Base-by-base conservation (phyloP, 192 early-diverging fungal species). In the Umbelopsis ramanniana region DNA sequence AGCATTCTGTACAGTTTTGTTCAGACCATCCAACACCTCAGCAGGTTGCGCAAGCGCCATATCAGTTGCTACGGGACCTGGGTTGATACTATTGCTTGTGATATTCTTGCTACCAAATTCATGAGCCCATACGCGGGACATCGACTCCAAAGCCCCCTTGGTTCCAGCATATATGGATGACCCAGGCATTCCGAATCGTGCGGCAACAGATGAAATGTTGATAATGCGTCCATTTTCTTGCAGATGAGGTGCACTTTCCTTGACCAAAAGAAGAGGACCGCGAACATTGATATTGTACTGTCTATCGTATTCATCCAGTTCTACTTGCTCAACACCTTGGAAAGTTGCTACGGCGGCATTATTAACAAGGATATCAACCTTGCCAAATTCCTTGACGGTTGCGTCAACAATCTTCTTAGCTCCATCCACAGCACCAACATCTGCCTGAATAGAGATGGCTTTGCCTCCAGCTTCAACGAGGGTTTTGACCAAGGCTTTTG, bases 1-100 rank as follows among this genome's bases (percentile, higher is more conserved):
- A 2, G 57, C 57, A 12, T 29, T 63, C 33, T 63, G 29, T 15
- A 17, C 19, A 5, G 17, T 2, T 17, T 29, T 35, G 10, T 63
- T 9, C 3, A 63, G 5, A 15, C 14, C 12, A 6, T 29, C 57
- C 11, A 63, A 1, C 14, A 63, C 12, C 6, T 29, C 57, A 4
- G 1, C 12, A 26, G 15, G 6, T 6, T 6, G 57, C 7, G 73
- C 75, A 0, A 73, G 54, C 4, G 84, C 90, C 88, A 93, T 90
- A 48, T 91, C 83, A 0, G 94, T 94, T 5, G 85, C 82, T 35
- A 94, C 90, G 71, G 89, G 94, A 33, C 94, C 94, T 15, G 94
- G 94, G 5, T 92, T 88, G 73, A 96, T 84, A 6, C 83, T 81
- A 80, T 93, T 94, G 22, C 89, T 92, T 7, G 89, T 81, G 12